A percentile compares a stretch with the other conserved stretches of the same genome.
phyloP scores from a whole-genome alignment of 495 filamentous ascomycete genomes.

The Talaromyces wortmannii region DNA sequence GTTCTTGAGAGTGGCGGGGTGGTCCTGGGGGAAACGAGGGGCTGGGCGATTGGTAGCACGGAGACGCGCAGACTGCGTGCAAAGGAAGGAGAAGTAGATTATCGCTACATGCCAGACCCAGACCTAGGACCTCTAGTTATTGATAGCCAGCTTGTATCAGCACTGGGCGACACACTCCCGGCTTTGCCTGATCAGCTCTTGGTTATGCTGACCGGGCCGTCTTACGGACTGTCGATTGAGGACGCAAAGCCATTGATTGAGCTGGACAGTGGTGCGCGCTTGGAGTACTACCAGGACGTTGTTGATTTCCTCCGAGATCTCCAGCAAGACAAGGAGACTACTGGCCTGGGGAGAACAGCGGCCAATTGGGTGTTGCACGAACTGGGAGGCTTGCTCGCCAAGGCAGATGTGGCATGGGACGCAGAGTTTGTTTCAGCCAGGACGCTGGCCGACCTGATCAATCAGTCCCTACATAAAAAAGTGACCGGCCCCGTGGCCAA shows the following conservation, averaged over 20 bases:
- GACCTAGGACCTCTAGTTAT: constrained; percentile 79
- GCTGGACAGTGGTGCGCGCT: constrained; percentile 70
- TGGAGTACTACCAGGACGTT: constrained; percentile 78
- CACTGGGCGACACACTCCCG: constrained; percentile 55
- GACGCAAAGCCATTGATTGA: constrained; percentile 78
- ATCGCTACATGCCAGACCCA: constrained; percentile 97
- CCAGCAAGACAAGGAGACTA: constrained; percentile 18
- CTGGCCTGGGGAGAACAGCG: constrained; percentile 29
- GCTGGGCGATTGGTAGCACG: constrained; percentile 78
- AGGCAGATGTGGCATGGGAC: constrained; percentile 44
- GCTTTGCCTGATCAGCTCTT: constrained; percentile 64
- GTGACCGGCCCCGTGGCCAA: constrained; percentile 78
- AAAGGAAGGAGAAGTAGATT: constrained; percentile 96
- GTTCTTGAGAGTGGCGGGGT: constrained; percentile 72
- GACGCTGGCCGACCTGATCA: constrained; percentile 61
- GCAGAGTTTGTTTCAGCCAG: constrained; percentile 47
- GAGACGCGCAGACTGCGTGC: constrained; percentile 71
- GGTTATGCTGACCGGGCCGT: constrained; percentile 40
- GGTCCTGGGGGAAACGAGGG: constrained; percentile 83
- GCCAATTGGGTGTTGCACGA: constrained; percentile 80
- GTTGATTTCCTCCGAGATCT: constrained; percentile 46
- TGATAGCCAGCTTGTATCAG: constrained; percentile 56
- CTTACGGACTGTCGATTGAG: constrained; percentile 66
- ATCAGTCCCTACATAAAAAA: constrained; percentile 51
- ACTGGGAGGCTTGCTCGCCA: constrained; percentile 67